Evolutionary conservation across 2,329 filamentous ascomycete species (phyloP).

Genomic region (Phaeophleospora eucalypticola): DNA sequence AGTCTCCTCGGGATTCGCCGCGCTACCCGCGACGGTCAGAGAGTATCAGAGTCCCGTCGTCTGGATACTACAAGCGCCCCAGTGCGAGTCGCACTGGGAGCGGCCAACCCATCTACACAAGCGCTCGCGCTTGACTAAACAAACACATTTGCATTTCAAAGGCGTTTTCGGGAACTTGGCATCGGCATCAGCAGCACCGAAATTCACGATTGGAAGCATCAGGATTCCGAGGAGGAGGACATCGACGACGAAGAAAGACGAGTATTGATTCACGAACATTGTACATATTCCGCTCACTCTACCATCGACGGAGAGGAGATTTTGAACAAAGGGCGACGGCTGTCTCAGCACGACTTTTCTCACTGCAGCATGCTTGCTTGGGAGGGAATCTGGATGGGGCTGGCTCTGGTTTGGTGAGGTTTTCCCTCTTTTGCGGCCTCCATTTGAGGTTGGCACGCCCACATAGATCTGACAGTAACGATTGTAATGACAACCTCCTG

Average conservation of each 20-base stretch:
- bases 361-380: too few relatives aligned
- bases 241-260: constrained; percentile 4
- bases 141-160: neutral
- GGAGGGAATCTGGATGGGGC: neutral
- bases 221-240: constrained; percentile 3
- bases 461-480: constrained; percentile 14
- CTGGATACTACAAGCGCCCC: constrained; percentile 18
- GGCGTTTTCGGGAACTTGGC: neutral
- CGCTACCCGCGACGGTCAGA: constrained; percentile 35
- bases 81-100: constrained; percentile 14
- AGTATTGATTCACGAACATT: constrained; percentile 7
- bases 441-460: too few relatives aligned
- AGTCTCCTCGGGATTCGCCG: constrained; percentile 30
- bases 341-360: neutral
- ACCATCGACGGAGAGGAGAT: neutral
- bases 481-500: constrained; percentile 11
- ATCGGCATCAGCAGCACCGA: constrained; percentile 9
- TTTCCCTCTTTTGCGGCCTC: too few relatives aligned
- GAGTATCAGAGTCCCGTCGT: constrained; percentile 34
- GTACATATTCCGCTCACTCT: constrained; percentile 7
- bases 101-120: constrained; percentile 4
- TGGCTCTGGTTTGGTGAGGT: neutral
- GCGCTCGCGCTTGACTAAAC: constrained; percentile 6
- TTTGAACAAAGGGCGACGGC: neutral
- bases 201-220: constrained; percentile 1